phyloP scores from a whole-genome alignment of 2,329 filamentous ascomycete genomes.

The Mollisia scopiformis region DNA sequence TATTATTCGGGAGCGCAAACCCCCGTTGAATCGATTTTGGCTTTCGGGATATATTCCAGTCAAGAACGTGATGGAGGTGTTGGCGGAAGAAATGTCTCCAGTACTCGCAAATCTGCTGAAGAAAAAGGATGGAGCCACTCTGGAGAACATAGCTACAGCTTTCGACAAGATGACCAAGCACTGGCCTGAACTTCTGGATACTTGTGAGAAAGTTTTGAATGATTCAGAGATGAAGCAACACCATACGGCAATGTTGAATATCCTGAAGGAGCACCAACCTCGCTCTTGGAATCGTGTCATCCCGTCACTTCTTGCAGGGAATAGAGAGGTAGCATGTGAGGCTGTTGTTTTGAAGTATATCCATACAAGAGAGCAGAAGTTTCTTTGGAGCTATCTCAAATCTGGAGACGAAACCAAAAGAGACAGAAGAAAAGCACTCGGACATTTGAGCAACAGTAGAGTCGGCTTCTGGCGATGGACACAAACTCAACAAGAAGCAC shows the following conservation, averaged over 20 bases:
- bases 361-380: slow-evolving; percentile 8
- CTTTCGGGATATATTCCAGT: slow-evolving; percentile 3
- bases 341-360: slow-evolving; percentile 1
- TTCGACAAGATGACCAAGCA: slow-evolving; percentile 12
- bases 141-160: neutral
- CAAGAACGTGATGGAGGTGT: slow-evolving; percentile 5
- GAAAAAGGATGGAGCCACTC: slow-evolving; percentile 1
- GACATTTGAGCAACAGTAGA: neutral
- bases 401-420: neutral
- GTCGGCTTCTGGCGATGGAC: slow-evolving; percentile 19
- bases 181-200: slow-evolving; percentile 15
- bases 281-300: slow-evolving; percentile 4
- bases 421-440: slow-evolving; percentile 7
- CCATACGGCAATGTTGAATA: neutral
- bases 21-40: neutral
- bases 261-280: neutral
- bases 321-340: neutral
- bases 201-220: neutral
- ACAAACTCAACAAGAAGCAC: slow-evolving; percentile 9
- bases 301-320: neutral
- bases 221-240: neutral
- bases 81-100: slow-evolving; percentile 9
- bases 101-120: neutral
- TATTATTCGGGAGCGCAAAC: slow-evolving; percentile 1
- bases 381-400: slow-evolving; percentile 8